These are phyloP conservation scores for Podaxis rugospora DNA, from an alignment of 768 basidiomycete species.

Conservation along the genomic window DNA sequence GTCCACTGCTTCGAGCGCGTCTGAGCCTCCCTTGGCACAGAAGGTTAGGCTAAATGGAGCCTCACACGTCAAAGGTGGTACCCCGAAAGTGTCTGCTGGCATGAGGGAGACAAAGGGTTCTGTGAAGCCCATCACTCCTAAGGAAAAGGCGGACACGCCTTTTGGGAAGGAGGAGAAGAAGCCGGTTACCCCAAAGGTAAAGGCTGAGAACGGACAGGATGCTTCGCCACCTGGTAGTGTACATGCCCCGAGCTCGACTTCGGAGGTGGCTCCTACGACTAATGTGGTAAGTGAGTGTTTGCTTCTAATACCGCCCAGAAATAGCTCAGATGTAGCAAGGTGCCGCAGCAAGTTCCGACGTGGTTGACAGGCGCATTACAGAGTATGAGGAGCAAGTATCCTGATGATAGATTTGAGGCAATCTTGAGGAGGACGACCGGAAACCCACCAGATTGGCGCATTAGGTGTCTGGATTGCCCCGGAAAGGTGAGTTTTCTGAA, in stretches of 20 bases:
- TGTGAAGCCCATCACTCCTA: constrained; percentile 10
- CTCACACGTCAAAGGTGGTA: constrained; percentile 23
- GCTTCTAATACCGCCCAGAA: not conserved
- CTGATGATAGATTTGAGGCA: constrained; percentile 80
- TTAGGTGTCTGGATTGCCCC: constrained; percentile 90
- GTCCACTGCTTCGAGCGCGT: constrained; percentile 68
- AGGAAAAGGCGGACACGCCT: constrained; percentile 4
- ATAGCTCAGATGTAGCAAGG: not conserved
- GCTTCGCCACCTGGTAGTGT: constrained; percentile 2
- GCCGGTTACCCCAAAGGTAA: constrained; percentile 12
- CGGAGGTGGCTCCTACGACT: constrained; percentile 18
- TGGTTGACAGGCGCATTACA: constrained; percentile 74
- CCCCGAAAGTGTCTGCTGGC: constrained; percentile 5
- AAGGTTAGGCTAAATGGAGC: constrained; percentile 57
- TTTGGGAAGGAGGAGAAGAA: constrained; percentile 9
- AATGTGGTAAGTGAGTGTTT: constrained; percentile 6
- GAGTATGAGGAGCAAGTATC: constrained; percentile 66
- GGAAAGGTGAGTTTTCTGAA: constrained; percentile 62
- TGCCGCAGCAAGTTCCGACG: constrained; percentile 44
- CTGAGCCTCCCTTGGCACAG: constrained; percentile 72
- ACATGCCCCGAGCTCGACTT: constrained; percentile 13
- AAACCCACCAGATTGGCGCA: constrained; percentile 77
- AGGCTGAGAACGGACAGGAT: constrained; percentile 10
- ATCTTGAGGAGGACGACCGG: constrained; percentile 56
- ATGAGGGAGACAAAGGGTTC: constrained; percentile 9